Evolutionary conservation across 2,329 filamentous ascomycete species (phyloP).

Genomic region (Colletotrichum sp.): DNA sequence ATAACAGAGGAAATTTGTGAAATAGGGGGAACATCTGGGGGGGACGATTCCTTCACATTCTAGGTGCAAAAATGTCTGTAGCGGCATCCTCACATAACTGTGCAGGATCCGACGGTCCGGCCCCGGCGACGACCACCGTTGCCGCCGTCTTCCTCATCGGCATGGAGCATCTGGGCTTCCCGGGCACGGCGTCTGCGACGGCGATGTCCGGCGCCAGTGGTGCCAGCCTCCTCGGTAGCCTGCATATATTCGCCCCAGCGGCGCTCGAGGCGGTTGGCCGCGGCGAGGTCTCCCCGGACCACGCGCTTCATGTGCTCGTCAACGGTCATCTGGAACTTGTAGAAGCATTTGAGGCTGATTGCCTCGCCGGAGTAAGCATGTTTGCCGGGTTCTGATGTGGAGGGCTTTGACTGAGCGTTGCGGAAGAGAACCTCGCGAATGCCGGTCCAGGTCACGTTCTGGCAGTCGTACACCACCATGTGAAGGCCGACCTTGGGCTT

Average conservation of each 20-base stretch:
- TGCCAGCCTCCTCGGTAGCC: conserved; percentile 82
- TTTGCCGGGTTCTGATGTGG: conserved; percentile 39
- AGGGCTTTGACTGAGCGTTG: conserved; percentile 76
- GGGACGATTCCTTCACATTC: too few species aligned
- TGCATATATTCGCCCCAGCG: conserved; percentile 98
- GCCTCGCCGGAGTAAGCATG: conserved; percentile 76
- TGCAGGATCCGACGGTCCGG: conserved; percentile 66
- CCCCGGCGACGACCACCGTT: conserved; percentile 63
- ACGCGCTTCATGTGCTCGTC: conserved; percentile 92
- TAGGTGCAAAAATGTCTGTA: background rate
- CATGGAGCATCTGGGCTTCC: conserved; percentile 81
- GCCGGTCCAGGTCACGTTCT: conserved; percentile 91
- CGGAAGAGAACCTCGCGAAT: conserved; percentile 84
- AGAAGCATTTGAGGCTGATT: conserved; percentile 90
- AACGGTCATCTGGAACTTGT: conserved; percentile 93
- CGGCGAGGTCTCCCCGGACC: conserved; percentile 73
- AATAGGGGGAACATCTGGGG: background rate
- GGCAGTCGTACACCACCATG: conserved; percentile 89
- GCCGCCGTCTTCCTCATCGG: conserved; percentile 78
- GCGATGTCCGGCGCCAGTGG: conserved; percentile 68
- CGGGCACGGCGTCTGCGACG: conserved; percentile 78
- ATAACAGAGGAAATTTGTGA: background rate
- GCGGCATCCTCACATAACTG: conserved; percentile 61
- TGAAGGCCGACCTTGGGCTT: conserved; percentile 68
- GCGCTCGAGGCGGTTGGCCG: conserved; percentile 80